These are phyloP conservation scores for Albatrellus ellisii DNA, from an alignment of 768 basidiomycete genomes.

Conservation along the genomic window DNA sequence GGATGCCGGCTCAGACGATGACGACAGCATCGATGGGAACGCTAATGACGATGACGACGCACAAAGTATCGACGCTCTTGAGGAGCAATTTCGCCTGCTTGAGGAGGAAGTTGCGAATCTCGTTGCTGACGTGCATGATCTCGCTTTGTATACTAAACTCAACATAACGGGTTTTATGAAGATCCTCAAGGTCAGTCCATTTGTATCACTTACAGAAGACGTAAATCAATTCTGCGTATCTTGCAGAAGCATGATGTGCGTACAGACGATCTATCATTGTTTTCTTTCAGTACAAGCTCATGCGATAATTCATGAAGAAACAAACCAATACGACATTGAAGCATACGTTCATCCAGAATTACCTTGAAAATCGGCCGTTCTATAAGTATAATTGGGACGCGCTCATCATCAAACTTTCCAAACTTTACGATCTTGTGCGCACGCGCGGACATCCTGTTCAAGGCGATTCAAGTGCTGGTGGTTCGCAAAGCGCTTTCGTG, in stretches of 20 bases:
- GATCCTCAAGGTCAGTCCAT: constrained; percentile 66
- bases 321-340: constrained; percentile 77
- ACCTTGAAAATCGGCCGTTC: constrained; percentile 89
- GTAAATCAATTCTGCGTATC: neutral
- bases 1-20: constrained; percentile 61
- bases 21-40: constrained; percentile 35
- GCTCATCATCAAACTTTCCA: constrained; percentile 91
- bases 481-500: constrained; percentile 95
- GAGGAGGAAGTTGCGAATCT: constrained; percentile 93
- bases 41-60: constrained; percentile 31
- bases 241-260: constrained; percentile 84
- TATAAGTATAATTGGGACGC: constrained; percentile 96
- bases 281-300: neutral
- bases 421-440: constrained; percentile 87
- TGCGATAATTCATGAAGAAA: constrained; percentile 45
- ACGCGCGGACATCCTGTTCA: constrained; percentile 90
- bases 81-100: constrained; percentile 74
- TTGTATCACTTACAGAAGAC: no score
- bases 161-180: constrained; percentile 99
- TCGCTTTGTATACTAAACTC: constrained; percentile 89
- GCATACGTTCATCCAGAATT: constrained; percentile 79
- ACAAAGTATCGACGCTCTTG: constrained; percentile 60
- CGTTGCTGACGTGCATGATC: constrained; percentile 86
- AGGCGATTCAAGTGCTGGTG: constrained; percentile 90
- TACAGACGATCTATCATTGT: constrained; percentile 3